Base-by-base conservation (phyloP, 441 rosid genomes). In the Corymbia calophylla region DNA sequence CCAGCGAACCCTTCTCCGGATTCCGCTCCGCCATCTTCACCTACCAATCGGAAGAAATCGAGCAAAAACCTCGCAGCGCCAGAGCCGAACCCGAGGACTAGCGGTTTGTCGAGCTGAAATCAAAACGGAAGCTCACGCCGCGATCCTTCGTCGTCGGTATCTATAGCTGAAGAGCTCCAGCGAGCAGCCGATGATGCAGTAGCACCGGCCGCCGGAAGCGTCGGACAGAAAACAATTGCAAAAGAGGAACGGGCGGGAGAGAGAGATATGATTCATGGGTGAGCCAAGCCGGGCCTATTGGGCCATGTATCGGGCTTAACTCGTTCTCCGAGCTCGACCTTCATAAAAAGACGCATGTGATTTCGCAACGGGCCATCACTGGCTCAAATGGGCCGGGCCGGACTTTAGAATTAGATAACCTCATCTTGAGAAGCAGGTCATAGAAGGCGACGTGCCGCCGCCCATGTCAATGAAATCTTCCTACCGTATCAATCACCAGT, bases 171-270 rank as follows among this genome's bases (percentile, higher is more conserved):
- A 55, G 60, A 55, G 58, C 25, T 55, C 58, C 58, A 2, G 58
- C 58, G 58, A 19, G 58, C 58, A 55, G 58, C 58, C 60, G 5
- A 3, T 55, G 5, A 19, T 55, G 60, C 0, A 10, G 27, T 11
- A 0, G 60, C 60, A 55, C 60, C 5, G 60, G 60, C 25, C 27
- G 27, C 60, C 27, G 11, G 27, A 10, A 55, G 60, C 60, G 27
- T 21, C 11, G 27, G 60, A 55, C 60, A 5, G 27, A 55, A 8
- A 21, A 55, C 27, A 0, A 25, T 10, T 1, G n/a, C n/a, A 25
- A 58, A 27, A 58, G n/a, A 58, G n/a, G 64, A 10, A 25, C 0
- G 3, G 64, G 64, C 7, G 0, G 32, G 70, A 29, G n/a, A 29
- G 32, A 62, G 32, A 62, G 70, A 62, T 13, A 29, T 29, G 18